Evolutionary conservation across 306 rosid genomes (phyloP), one percentile per base, ranked within the genome.

Genomic region (Ormosia semicastrata): DNA sequence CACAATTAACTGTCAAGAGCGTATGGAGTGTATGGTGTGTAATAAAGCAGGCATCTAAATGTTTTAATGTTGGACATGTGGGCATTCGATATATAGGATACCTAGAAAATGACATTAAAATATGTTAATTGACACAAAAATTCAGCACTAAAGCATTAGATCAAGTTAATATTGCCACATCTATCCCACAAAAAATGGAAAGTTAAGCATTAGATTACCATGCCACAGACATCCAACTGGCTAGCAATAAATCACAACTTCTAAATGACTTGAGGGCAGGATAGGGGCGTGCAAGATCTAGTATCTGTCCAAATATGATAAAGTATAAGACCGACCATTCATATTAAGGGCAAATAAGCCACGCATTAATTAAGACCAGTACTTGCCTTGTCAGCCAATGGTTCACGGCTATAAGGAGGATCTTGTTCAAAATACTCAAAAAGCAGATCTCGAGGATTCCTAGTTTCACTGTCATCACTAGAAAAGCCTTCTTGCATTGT

Each of bases 191-290:
- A 24, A 24, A 24, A 24, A 24, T 24, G 24, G 24, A 24, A 24
- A 24, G 24, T 24, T 24, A 24, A 24, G 24, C 24, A 24, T 24
- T 24, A 24, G 24, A 24, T 24, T 82, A 95, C 98, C 98, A 95
- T 44, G 98, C 98, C 57, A 93, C 98, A 66, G 94, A 91, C 81
- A 95, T 83, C 98, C 98, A 95, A 88, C 98, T 95, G 18, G 90
- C 47, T 39, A 92, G 84, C 85, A 87, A 81, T 81, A 95, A 80
- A 83, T 95, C 98, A 83, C 95, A 93, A 84, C 98, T 95, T 90
- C 94, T 86, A 66, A 93, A 57, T 0, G 98, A 86, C 87, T 85
- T 93, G 84, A 95, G 81, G 69, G 87, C 82, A 50, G 97, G 90
- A 82, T 82, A 89, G 73, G 17, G 86, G 70, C 44, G 17, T 33